phyloP scores from a whole-genome alignment of 352 stramenopile genomes.

The Phytophthora quininea region DNA sequence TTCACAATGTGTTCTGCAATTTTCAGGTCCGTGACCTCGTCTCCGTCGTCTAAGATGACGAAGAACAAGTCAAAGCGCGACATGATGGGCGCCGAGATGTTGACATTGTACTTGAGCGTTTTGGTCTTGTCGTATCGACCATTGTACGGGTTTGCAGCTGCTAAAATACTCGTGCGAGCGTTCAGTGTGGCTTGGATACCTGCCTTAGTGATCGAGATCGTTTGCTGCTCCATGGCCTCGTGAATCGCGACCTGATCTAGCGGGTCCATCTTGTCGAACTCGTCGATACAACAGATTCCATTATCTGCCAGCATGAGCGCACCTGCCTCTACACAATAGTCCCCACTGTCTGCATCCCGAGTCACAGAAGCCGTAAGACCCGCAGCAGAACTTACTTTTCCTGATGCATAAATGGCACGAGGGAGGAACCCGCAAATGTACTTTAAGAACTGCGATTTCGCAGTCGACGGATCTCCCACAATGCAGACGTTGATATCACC shows the following conservation, averaged over 20 bases:
- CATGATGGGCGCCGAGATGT: conserved; percentile 97
- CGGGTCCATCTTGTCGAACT: conserved; percentile 99
- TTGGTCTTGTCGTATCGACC: conserved; percentile 94
- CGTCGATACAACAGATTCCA: conserved; percentile 99
- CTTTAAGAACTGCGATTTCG: conserved; percentile 99
- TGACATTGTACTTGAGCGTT: conserved; percentile 90
- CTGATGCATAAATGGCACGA: conserved; percentile 98
- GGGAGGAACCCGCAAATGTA: conserved; percentile 95
- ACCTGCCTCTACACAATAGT: conserved; percentile 92
- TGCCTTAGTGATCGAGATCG: conserved; percentile 98
- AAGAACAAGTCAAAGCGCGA: conserved; percentile 99
- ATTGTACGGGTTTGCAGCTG: conserved; percentile 98
- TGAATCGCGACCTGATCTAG: conserved; percentile 98
- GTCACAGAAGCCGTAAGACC: conserved; percentile 98
- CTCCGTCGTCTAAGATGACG: conserved; percentile 98
- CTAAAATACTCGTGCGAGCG: conserved; percentile 99
- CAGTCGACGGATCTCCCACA: conserved; percentile 97
- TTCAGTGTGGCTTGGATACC: conserved; percentile 99
- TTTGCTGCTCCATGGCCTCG: conserved; percentile 99
- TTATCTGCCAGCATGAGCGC: conserved; percentile 99
- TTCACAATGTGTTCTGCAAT: conserved; percentile 99
- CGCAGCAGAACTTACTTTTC: conserved; percentile 97
- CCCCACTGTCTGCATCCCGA: conserved; percentile 93
- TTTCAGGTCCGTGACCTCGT: conserved; percentile 93
- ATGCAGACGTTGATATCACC: conserved; percentile 99